A percentile compares a stretch with the other conserved stretches of the same genome.
phyloP scores from a whole-genome alignment of 805 yeast genomes.

The Metschnikowia dekortorum region DNA sequence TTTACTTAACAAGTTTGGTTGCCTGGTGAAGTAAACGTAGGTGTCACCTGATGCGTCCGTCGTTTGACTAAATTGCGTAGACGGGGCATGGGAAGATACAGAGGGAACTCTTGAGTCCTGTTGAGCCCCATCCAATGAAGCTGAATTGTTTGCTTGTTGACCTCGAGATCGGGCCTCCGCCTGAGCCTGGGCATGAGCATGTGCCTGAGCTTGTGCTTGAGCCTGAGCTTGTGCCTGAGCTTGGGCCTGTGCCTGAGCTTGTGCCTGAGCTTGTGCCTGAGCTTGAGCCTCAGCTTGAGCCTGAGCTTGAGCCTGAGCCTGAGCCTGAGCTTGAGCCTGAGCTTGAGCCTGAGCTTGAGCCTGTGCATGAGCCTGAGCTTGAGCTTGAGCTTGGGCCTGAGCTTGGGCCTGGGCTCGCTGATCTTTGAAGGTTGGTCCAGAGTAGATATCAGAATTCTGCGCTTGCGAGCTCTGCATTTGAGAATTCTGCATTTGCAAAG shows the following conservation, averaged over 20 bases:
- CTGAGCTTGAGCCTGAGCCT: neutral
- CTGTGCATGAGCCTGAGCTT: neutral
- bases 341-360: constrained; percentile 7
- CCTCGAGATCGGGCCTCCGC: neutral
- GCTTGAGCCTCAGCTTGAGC: constrained; percentile 6
- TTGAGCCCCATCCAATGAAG: neutral
- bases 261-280: neutral
- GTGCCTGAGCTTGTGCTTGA: neutral
- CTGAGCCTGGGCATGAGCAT: neutral
- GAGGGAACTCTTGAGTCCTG: neutral
- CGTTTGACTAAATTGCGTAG: constrained; percentile 5
- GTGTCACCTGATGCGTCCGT: constrained; percentile 3
- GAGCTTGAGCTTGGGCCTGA: neutral
- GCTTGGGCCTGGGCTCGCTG: neutral
- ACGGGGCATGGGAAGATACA: constrained; percentile 12
- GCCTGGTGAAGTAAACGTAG: constrained; percentile 68
- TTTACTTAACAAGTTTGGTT: constrained; percentile 74
- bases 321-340: constrained; percentile 1
- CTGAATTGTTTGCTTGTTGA: neutral
- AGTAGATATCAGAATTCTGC: neutral
- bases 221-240: constrained; percentile 2
- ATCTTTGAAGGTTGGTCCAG: neutral
- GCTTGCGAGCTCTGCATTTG: neutral
- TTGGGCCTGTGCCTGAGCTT: neutral
- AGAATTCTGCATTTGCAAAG: neutral